Base-by-base conservation (phyloP, 768 basidiomycete species). In the Tricholoma saponaceum region DNA sequence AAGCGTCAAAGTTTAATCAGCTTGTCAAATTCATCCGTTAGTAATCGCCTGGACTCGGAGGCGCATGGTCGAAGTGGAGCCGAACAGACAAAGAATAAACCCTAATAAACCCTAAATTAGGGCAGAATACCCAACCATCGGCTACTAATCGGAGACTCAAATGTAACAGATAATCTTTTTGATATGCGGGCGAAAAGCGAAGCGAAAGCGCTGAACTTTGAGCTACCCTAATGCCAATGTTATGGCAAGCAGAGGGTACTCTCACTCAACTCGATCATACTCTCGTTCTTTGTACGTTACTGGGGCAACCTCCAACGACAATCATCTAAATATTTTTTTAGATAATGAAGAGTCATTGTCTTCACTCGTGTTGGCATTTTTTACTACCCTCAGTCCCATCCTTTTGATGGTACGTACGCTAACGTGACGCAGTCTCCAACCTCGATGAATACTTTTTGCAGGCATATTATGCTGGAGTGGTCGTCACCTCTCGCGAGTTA, bases 401-500 rank as follows among this genome's bases (percentile, higher is more conserved):
- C 75, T 89, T 18, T 77, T 89, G 55, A 89, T 89, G 86, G 87
- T 87, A 67, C 51, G 72, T 63, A 14, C 39, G 20, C 43, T 23
- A 44, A 44, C 22, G 43, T 22, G 43, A 23, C 43, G 3, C 8
- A 44, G 22, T 44, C 43, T 20, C 22, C 20, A 23, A 23, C 43
- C 43, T 44, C 23, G 43, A 44, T 22, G 43, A 44, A 23, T 44
- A 25, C 49, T 44, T 50, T n/a, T 22, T 49, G 3, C 49, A 93
- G 90, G 83, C 91, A 41, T 86, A 89, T 13, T 93, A 93, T 69
- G 87, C 88, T 8, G 86, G 79, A 4, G 75, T 93, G 13, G 82
- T 84, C 2, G 79, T 90, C 5, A 83, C 86, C 60, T 90, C 87
- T 4, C 85, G 92, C 28, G 92, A 94, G 69, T 81, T 88, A 52